phyloP scores from a whole-genome alignment of 2,329 filamentous ascomycete genomes.

The Gaeumannomyces sp. region DNA sequence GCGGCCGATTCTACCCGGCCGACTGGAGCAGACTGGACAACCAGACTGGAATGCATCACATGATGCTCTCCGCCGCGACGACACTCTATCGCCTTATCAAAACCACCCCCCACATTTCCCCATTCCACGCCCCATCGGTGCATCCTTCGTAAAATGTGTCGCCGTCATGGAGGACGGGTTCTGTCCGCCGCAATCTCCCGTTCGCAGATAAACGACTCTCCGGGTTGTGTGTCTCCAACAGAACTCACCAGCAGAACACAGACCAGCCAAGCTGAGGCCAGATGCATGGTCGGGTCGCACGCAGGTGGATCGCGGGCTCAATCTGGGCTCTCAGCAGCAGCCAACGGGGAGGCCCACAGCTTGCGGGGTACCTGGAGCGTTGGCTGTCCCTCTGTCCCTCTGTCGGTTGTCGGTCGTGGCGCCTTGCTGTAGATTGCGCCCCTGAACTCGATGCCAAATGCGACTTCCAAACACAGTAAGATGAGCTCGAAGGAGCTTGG shows the following conservation, averaged over 20 bases:
- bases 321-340: too few relatives aligned
- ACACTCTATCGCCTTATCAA: neutral
- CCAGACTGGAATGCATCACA: neutral
- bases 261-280: neutral
- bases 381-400: too few relatives aligned
- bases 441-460: too few relatives aligned
- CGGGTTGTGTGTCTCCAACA: too few relatives aligned
- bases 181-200: neutral
- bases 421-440: too few relatives aligned
- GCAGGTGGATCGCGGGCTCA: neutral
- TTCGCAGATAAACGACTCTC: neutral
- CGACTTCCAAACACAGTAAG: neutral
- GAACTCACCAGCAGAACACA: neutral
- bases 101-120: neutral
- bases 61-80: neutral
- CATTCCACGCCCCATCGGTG: too few relatives aligned
- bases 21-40: neutral
- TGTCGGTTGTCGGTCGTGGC: too few relatives aligned
- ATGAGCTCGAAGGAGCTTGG: neutral
- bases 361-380: neutral
- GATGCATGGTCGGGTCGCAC: neutral
- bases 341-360: neutral
- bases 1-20: neutral
- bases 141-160: too few relatives aligned
- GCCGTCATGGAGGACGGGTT: too few relatives aligned